A percentile compares a stretch with the other conserved stretches of the same genome.
phyloP scores from a whole-genome alignment of 1,284 basidiomycete genomes.

The Pseudozyma hubeiensis region DNA sequence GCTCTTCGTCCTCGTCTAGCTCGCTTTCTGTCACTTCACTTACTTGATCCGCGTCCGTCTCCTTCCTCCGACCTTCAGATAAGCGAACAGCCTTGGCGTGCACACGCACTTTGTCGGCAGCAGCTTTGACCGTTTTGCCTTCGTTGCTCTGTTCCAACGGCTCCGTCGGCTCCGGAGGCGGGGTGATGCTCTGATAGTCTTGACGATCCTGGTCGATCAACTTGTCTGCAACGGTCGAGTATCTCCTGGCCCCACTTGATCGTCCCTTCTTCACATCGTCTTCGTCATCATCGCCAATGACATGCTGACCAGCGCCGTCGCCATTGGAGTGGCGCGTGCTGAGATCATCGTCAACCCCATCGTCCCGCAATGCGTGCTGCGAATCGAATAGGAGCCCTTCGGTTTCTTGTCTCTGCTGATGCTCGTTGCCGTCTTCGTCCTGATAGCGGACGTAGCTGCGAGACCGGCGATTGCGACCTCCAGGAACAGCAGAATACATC shows the following conservation, averaged over 20 bases:
- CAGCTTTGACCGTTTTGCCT: constrained; percentile 11
- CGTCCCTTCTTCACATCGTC: constrained; percentile 11
- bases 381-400: constrained; percentile 29
- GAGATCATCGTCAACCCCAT: constrained; percentile 6
- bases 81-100: constrained; percentile 24
- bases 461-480: constrained; percentile 36
- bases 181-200: constrained; percentile 42
- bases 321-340: neutral
- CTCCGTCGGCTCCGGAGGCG: constrained; percentile 25
- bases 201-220: constrained; percentile 38
- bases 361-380: constrained; percentile 1
- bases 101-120: constrained; percentile 25
- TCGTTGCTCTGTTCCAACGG: constrained; percentile 10
- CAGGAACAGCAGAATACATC: constrained; percentile 41
- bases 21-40: constrained; percentile 51
- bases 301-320: constrained; percentile 11
- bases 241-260: neutral
- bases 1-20: constrained; percentile 51
- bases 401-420: constrained; percentile 14
- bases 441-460: constrained; percentile 44
- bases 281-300: constrained; percentile 26
- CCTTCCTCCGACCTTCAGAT: neutral
- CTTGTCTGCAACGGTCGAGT: constrained; percentile 16
- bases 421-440: constrained; percentile 2
- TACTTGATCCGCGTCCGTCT: constrained; percentile 26